phyloP scores from a whole-genome alignment of 2,329 filamentous ascomycete genomes.

The Aspergillus ochraceus region DNA sequence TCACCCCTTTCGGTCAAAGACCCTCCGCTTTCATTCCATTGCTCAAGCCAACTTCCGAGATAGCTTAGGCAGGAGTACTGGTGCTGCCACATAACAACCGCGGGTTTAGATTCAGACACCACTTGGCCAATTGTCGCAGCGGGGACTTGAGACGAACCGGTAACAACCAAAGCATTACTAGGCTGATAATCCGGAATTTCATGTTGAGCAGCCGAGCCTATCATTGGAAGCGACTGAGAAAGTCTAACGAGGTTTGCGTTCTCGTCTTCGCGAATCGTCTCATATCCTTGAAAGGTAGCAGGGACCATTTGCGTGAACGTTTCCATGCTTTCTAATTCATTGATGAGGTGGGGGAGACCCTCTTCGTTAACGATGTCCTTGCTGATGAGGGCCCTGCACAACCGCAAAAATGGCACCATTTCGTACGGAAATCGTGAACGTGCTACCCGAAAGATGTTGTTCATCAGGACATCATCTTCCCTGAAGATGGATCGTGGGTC shows the following conservation, averaged over 20 bases:
- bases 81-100: constrained; percentile 72
- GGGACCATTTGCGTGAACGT: constrained; percentile 79
- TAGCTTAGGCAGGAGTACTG: constrained; percentile 78
- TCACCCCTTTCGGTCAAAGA: constrained; percentile 55
- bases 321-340: constrained; percentile 67
- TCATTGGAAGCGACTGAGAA: constrained; percentile 53
- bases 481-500: constrained; percentile 55
- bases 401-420: constrained; percentile 71
- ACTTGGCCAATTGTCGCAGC: constrained; percentile 54
- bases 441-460: constrained; percentile 64
- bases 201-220: constrained; percentile 30
- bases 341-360: constrained; percentile 56
- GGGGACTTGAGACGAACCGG: constrained; percentile 38
- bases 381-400: constrained; percentile 65
- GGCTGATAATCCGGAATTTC: constrained; percentile 21
- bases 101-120: constrained; percentile 73
- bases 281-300: constrained; percentile 69
- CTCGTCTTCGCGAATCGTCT: constrained; percentile 79
- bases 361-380: constrained; percentile 46
- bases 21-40: constrained; percentile 48
- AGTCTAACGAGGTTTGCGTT: constrained; percentile 78
- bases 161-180: constrained; percentile 37
- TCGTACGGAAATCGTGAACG: constrained; percentile 83
- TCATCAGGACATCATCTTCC: constrained; percentile 58
- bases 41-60: constrained; percentile 66